Conservation (phyloP, 345 rosid species). For the Moringa oleifera region DNA sequence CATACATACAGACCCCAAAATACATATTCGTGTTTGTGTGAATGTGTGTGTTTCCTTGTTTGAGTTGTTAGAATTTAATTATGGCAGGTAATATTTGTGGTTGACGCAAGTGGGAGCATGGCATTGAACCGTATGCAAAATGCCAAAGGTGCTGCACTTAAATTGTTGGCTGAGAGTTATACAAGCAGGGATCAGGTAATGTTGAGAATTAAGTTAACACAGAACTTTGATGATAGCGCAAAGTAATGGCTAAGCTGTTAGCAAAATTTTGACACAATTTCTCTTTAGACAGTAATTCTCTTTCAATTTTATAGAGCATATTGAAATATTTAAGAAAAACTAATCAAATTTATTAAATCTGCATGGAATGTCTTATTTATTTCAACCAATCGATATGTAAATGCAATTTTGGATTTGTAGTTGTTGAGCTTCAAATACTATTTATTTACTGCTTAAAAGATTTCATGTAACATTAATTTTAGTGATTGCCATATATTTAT, state of each 20-base stretch:
- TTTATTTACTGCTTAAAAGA: not conserved
- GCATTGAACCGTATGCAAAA: constrained; percentile 97
- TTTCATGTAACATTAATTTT: not conserved
- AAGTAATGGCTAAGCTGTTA: not conserved
- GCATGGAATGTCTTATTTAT: not conserved
- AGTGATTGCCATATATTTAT: no score
- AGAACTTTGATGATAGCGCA: not conserved
- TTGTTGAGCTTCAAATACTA: not conserved
- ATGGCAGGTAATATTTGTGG: constrained; percentile 85
- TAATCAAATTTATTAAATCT: not conserved
- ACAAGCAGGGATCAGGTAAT: constrained; percentile 98
- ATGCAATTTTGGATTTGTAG: not conserved
- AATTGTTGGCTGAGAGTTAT: constrained; percentile 92
- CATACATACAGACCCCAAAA: no score
- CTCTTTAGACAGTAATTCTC: not conserved
- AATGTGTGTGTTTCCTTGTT: not conserved
- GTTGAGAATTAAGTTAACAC: not conserved
- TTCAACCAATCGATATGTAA: not conserved
- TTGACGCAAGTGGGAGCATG: constrained; percentile 99
- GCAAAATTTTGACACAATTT: not conserved
- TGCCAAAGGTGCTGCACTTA: constrained; percentile 97
- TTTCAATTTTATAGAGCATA: not conserved
- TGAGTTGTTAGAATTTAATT: constrained; percentile 14
- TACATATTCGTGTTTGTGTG: no score
- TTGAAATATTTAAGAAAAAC: not conserved